A percentile compares a stretch with the other conserved stretches of the same genome.
These are phyloP conservation scores for Neospora caninum DNA, from an alignment of 169 alveolate species.

Conservation along the genomic window DNA sequence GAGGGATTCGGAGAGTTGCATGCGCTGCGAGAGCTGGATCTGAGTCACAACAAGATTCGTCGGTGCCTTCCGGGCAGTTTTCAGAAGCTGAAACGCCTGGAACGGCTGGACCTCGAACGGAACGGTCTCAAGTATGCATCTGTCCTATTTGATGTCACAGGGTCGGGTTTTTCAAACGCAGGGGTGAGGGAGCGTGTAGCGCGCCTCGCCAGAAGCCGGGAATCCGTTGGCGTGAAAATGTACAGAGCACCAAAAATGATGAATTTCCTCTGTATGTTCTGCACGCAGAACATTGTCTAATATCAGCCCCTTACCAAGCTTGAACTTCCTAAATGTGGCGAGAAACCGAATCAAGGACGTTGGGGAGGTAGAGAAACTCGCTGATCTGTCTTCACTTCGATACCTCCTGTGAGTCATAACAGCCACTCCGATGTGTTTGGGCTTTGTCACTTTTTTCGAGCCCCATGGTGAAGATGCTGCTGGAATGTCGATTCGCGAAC, in stretches of 20 bases:
- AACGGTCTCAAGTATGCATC: conserved; percentile 56
- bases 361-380: conserved; percentile 3
- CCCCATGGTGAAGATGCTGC: no score
- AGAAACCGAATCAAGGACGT: conserved; percentile 2
- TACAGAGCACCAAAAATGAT: not conserved
- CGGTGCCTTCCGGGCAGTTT: conserved; percentile 50
- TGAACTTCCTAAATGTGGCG: not conserved
- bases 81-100: conserved; percentile 32
- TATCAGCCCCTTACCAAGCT: conserved; percentile 14
- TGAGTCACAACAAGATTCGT: conserved; percentile 57
- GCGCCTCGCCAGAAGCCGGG: no score
- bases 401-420: not conserved
- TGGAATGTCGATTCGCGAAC: no score
- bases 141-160: not conserved
- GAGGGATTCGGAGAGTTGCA: conserved; percentile 50
- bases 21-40: conserved; percentile 54
- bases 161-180: no score
- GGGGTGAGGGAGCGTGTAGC: no score
- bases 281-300: conserved; percentile 2
- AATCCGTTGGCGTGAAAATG: no score
- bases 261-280: not conserved
- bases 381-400: not conserved
- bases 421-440: not conserved
- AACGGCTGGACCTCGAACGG: conserved; percentile 50
- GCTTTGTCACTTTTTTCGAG: not conserved